Evolutionary conservation across 768 basidiomycete species (phyloP).

Genomic region (Mycena floridula): DNA sequence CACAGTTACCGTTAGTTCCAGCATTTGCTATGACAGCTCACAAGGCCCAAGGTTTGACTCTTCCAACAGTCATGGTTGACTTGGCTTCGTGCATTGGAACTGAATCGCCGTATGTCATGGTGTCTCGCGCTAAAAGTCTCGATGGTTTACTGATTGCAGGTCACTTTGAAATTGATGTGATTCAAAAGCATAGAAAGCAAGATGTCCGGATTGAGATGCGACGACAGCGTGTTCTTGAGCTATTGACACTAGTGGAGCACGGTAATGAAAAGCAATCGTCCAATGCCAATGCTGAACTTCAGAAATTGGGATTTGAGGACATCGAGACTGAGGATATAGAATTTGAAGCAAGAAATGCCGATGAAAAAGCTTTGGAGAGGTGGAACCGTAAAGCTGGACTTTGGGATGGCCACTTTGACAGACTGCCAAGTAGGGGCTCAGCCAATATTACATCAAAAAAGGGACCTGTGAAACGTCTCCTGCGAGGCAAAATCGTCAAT

Average conservation of each 20-base stretch:
- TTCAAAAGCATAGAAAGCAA: constrained; percentile 1
- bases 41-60: constrained; percentile 21
- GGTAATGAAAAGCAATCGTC: neutral
- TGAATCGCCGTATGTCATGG: constrained; percentile 23
- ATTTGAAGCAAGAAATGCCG: no score
- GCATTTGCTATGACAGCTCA: constrained; percentile 21
- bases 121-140: constrained; percentile 18
- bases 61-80: constrained; percentile 14
- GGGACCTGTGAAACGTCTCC: no score
- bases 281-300: neutral
- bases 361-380: no score
- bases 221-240: neutral
- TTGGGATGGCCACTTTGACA: no score
- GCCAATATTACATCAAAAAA: no score
- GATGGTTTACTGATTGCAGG: constrained; percentile 15
- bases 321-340: no score
- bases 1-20: constrained; percentile 20
- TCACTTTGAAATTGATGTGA: constrained; percentile 8
- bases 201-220: constrained; percentile 1
- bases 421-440: no score
- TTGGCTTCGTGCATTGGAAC: constrained; percentile 10
- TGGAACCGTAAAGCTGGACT: no score
- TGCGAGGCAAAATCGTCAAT: no score
- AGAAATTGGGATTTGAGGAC: no score
- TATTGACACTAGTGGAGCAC: neutral